Percentiles rank a stretch among this genome's conserved stretches.
These are phyloP conservation scores for Trichoderma arundinaceum DNA, from an alignment of 2,329 filamentous ascomycete genomes.

Conservation along the genomic window DNA sequence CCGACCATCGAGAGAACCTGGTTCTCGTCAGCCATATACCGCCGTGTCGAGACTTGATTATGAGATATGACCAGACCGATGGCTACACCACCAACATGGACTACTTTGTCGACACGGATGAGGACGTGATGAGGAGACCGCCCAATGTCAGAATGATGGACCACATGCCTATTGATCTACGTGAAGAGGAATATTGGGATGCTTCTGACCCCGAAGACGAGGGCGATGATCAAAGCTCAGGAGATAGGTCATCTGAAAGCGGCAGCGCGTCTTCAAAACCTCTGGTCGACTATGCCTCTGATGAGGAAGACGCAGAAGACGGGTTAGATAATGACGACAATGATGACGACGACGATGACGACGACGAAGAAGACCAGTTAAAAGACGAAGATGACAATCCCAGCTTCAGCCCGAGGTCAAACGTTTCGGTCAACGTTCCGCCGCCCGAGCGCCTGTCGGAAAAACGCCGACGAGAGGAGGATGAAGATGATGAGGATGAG, in stretches of 20 bases:
- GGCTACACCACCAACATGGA: conserved; percentile 70
- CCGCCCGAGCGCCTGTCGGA: conserved; percentile 82
- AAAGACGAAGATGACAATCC: conserved; percentile 45
- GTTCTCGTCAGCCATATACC: conserved; percentile 79
- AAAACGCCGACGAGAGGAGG: conserved; percentile 89
- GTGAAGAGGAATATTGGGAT: conserved; percentile 95
- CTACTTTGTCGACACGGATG: conserved; percentile 74
- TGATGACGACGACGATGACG: no score
- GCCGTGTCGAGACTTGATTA: conserved; percentile 78
- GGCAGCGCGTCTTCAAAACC: conserved; percentile 68
- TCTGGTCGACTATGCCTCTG: conserved; percentile 89
- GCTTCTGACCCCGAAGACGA: conserved; percentile 86
- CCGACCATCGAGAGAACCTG: conserved; percentile 80
- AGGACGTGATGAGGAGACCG: conserved; percentile 55
- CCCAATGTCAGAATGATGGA: conserved; percentile 68
- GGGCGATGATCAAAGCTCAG: conserved; percentile 51
- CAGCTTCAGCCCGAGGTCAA: conserved; percentile 34
- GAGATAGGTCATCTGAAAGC: conserved; percentile 58
- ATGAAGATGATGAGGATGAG: conserved; percentile 81
- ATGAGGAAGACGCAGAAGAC: conserved; percentile 73
- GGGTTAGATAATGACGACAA: conserved; percentile 66
- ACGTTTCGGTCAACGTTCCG: conserved; percentile 46
- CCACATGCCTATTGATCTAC: conserved; percentile 73
- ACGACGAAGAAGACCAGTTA: no score
- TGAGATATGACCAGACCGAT: conserved; percentile 79